phyloP scores from a whole-genome alignment of 2,329 filamentous ascomycete genomes.

The Fusarium sulawesiense region DNA sequence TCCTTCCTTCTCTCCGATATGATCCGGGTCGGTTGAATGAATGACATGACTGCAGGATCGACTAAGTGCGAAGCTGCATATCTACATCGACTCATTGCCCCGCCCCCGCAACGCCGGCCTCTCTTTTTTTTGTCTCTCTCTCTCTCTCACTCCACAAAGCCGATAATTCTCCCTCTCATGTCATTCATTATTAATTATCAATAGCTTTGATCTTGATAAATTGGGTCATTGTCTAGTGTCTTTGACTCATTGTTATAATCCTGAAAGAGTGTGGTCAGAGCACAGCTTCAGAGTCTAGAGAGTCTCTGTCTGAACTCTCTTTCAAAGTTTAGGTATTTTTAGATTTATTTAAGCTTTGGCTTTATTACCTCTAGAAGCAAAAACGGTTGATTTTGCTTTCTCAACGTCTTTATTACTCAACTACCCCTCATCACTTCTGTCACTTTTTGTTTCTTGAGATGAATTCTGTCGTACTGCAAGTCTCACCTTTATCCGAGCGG shows the following conservation, averaged over 20 bases:
- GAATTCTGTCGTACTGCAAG: neutral
- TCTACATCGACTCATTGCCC: conserved; percentile 24
- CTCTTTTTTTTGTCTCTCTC: neutral
- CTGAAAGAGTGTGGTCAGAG: neutral
- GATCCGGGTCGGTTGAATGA: conserved; percentile 26
- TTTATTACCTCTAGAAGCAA: neutral
- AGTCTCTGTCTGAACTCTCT: neutral
- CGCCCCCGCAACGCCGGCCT: conserved; percentile 38
- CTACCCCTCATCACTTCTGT: neutral
- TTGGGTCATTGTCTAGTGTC: neutral
- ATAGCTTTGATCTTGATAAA: neutral
- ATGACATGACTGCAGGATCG: conserved; percentile 31
- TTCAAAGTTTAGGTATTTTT: conserved; percentile 1
- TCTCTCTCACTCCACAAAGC: conserved; percentile 28
- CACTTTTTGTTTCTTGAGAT: neutral
- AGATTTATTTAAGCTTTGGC: conserved; percentile 18
- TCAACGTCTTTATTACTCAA: conserved; percentile 15
- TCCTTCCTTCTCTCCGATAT: conserved; percentile 21
- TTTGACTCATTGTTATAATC: neutral
- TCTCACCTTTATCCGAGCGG: neutral
- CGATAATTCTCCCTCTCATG: conserved; percentile 21
- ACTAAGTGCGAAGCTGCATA: conserved; percentile 13
- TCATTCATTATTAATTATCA: neutral
- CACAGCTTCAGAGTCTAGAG: neutral
- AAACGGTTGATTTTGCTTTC: conserved; percentile 14